Evolutionary conservation across 169 alveolate species (phyloP).

Genomic region (Plasmodium sp.): DNA sequence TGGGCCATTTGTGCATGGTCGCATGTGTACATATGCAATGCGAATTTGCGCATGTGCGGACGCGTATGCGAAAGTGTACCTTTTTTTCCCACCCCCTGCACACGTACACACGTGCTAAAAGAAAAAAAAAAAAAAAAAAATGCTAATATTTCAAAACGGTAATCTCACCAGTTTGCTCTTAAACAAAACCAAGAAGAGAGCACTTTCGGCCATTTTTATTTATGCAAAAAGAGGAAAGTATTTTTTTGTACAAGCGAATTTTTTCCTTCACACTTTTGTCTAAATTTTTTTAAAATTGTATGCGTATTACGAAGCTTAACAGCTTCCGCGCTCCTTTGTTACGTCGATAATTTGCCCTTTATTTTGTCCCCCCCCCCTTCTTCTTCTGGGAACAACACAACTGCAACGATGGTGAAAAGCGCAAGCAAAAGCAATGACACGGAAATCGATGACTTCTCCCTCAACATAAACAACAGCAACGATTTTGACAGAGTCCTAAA

Average conservation of each 20-base stretch:
- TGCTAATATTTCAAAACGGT: not conserved
- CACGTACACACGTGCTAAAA: not conserved
- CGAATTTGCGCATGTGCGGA: not conserved
- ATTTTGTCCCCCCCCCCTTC: not conserved
- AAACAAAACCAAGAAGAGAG: not conserved
- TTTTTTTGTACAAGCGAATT: not conserved
- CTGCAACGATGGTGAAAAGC: conserved; percentile 18
- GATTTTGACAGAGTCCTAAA: conserved; percentile 36
- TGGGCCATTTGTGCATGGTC: not conserved
- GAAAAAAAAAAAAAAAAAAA: not conserved
- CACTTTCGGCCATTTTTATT: not conserved
- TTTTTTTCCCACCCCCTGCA: not conserved
- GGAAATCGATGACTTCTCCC: conserved; percentile 22
- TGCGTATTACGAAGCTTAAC: not conserved
- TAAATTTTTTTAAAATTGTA: not conserved
- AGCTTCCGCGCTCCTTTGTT: not conserved
- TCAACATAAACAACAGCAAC: conserved; percentile 52
- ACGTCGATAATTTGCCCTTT: not conserved
- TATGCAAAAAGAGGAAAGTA: not conserved
- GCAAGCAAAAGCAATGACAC: not conserved
- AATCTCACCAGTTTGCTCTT: not conserved
- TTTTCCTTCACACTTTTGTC: not conserved
- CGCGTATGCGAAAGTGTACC: not conserved
- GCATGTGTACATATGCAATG: not conserved
- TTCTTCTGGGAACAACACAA: not conserved